Evolutionary conservation across 495 filamentous ascomycete species (phyloP), one percentile per base, ranked within the genome.

Genomic region (Aspergillus homomorphus): DNA sequence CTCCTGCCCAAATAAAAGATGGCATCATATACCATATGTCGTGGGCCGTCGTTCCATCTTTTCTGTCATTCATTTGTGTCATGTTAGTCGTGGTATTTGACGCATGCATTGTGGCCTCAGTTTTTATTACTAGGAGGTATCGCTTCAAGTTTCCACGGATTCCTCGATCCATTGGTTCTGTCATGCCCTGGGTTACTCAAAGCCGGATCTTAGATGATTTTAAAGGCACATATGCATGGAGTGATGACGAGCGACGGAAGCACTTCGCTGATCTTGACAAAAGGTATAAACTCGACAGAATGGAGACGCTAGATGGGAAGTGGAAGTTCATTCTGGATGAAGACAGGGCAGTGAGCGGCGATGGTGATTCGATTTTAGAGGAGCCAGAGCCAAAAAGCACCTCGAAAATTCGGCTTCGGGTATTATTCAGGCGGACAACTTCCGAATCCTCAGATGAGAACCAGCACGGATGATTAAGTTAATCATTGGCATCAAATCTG

Each of bases 61-160:
- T 33, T 0, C 20, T 45, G 18, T 45, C 44, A 5, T 56, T 56
- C 26, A 41, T 56, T 15, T 45, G 21, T 28, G 54, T 56, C 0
- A 48, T 56, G 8, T 26, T 56, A 4, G 49, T 56, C 14, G 24
- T 56, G 3, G 21, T 46, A 21, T 56, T 56, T 28, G 54, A 56
- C 20, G 20, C 44, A 2, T 56, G 22, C 20, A 45, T 56, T 21
- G 26, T 56, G 44, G 19, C 45, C 9, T 56, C 45, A 16, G 54
- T 56, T 10, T 56, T 56, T n/a, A 26, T 56, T 15, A 56, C 54
- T 23, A 18, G 54, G 10, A 24, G 54, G 18, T 26, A 45, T 4
- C 21, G 54, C 26, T 46, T 56, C 28, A n/a, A 26, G 9, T 56
- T 56, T n/a, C 54, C 54, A 7, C 54, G 54, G 15, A 56, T 45